A percentile compares a stretch with the other conserved stretches of the same genome.
Evolutionary conservation across 1,284 basidiomycete genomes (phyloP).

Genomic region (Entoloma clypeatum): DNA sequence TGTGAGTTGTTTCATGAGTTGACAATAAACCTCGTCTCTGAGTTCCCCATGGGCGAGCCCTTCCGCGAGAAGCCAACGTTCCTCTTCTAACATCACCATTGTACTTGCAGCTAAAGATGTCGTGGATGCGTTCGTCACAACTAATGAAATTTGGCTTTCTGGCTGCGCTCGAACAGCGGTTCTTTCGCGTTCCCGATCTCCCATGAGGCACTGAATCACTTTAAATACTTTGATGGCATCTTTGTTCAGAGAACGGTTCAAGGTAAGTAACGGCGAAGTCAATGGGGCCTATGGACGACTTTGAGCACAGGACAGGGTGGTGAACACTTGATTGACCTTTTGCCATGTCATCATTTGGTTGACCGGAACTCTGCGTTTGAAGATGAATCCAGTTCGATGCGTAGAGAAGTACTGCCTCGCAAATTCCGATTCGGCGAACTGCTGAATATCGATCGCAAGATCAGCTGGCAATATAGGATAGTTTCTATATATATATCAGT

Average conservation of each 20-base stretch:
- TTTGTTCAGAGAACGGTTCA: constrained; percentile 62
- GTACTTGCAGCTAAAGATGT: constrained; percentile 42
- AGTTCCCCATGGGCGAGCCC: constrained; percentile 78
- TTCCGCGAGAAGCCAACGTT: constrained; percentile 79
- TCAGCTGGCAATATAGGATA: constrained; percentile 73
- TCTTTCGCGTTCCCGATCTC: constrained; percentile 78
- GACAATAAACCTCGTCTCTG: constrained; percentile 89
- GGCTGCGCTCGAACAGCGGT: constrained; percentile 41
- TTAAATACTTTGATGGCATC: constrained; percentile 85
- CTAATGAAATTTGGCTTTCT: constrained; percentile 36
- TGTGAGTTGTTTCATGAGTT: constrained; percentile 86
- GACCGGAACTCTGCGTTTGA: constrained; percentile 74
- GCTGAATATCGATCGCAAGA: constrained; percentile 77
- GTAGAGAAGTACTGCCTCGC: constrained; percentile 87
- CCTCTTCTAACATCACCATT: constrained; percentile 68
- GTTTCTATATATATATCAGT: constrained; percentile 36
- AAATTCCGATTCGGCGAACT: constrained; percentile 81
- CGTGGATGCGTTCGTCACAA: constrained; percentile 51
- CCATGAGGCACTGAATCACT: constrained; percentile 88
- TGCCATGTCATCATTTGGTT: constrained; percentile 89
- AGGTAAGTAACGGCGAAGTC: constrained; percentile 66
- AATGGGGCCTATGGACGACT: constrained; percentile 49
- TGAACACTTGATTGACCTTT: constrained; percentile 44
- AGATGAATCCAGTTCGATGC: constrained; percentile 79
- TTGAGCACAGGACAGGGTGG: constrained; percentile 4